These are phyloP conservation scores for Centaurea solstitialis DNA, from an alignment of 129 eudicot species.

Conservation along the genomic window DNA sequence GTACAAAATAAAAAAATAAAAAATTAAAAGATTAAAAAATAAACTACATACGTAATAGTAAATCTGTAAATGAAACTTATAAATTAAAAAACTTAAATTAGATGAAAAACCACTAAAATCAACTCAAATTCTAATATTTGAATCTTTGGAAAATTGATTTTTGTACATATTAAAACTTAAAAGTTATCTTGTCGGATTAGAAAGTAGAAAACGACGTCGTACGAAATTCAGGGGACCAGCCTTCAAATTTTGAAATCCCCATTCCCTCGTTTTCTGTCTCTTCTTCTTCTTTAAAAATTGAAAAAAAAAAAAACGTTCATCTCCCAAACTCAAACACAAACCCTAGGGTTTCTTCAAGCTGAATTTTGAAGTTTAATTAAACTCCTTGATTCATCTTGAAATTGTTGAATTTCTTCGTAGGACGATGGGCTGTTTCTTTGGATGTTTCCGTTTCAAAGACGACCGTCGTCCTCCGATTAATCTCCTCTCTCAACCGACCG, in stretches of 20 bases:
- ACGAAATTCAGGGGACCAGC: not conserved
- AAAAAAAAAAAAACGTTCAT: conserved; percentile 9
- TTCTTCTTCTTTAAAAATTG: conserved; percentile 23
- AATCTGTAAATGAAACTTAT: no score
- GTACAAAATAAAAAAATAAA: no score
- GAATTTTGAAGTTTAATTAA: not conserved
- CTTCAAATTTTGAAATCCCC: conserved; percentile 26
- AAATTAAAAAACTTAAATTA: no score
- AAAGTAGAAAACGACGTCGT: not conserved
- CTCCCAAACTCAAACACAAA: not conserved
- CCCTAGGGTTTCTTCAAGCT: conserved; percentile 17
- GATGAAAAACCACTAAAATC: no score
- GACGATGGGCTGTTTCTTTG: conserved; percentile 67
- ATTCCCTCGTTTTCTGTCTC: conserved; percentile 29
- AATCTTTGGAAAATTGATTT: no score
- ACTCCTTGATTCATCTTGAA: conserved; percentile 17
- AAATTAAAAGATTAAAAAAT: no score
- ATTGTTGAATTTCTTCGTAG: conserved; percentile 19
- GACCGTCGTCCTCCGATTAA: conserved; percentile 24
- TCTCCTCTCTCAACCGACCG: conserved; percentile 25
- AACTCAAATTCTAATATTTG: no score
- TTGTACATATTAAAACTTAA: no score
- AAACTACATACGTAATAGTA: no score
- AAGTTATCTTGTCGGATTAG: not conserved
- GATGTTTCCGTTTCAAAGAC: conserved; percentile 57